These are phyloP conservation scores for Colletotrichum musae DNA, from an alignment of 2,329 filamentous ascomycete species.

Conservation along the genomic window DNA sequence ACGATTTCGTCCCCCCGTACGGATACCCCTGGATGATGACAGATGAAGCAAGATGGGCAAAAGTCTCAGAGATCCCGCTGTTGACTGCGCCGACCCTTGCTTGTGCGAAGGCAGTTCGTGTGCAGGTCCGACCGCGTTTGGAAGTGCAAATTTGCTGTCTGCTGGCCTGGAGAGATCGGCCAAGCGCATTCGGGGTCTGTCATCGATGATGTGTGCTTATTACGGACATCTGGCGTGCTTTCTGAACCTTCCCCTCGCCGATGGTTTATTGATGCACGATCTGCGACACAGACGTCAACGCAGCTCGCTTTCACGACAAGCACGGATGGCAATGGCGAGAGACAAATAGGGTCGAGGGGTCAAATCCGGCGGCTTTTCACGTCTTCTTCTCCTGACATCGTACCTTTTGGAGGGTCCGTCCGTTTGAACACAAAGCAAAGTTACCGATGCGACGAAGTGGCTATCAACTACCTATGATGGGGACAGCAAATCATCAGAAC, in stretches of 20 bases:
- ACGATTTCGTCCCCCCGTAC: background rate
- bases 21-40: background rate
- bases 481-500: too few species aligned
- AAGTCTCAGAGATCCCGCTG: background rate
- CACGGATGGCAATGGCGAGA: conserved; percentile 15
- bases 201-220: conserved; percentile 3
- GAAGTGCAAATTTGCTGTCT: background rate
- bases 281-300: conserved; percentile 9
- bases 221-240: background rate
- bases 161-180: conserved; percentile 6
- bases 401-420: background rate
- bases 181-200: conserved; percentile 15
- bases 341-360: background rate
- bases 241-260: background rate
- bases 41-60: background rate
- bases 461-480: too few species aligned
- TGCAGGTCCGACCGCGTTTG: conserved; percentile 7
- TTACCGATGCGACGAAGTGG: conserved; percentile 7
- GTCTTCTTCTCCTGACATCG: too few species aligned
- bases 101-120: too few species aligned
- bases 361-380: background rate
- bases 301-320: conserved; percentile 2
- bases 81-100: too few species aligned
- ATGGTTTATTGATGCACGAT: conserved; percentile 13
- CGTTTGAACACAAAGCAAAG: conserved; percentile 1